These are phyloP conservation scores for Gigaspora rosea DNA, from an alignment of 192 early-diverging fungal genomes.

Conservation along the genomic window DNA sequence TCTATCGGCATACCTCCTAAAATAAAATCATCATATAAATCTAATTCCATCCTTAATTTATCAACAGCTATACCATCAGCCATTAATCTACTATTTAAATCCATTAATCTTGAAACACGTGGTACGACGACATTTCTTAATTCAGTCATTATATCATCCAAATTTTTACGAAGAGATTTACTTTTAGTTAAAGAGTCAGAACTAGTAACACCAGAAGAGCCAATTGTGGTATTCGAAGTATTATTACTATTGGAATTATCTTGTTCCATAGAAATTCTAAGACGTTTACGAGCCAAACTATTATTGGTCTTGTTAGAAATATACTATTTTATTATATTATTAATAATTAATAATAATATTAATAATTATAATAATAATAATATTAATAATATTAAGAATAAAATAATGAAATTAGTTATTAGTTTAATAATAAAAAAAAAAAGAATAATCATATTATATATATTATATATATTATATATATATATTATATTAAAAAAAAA, in stretches of 20 bases:
- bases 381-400: too few relatives aligned
- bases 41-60: conserved; percentile 21
- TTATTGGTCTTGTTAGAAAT: conserved; percentile 35
- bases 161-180: conserved; percentile 27
- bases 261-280: conserved; percentile 24
- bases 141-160: conserved; percentile 29
- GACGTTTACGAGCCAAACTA: conserved; percentile 33
- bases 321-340: too few relatives aligned
- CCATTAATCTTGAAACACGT: conserved; percentile 20
- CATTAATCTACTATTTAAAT: conserved; percentile 2
- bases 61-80: conserved; percentile 9
- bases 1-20: neutral
- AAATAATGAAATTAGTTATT: too few relatives aligned
- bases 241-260: neutral
- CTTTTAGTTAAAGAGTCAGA: conserved; percentile 25
- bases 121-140: conserved; percentile 25
- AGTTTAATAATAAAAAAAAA: too few relatives aligned
- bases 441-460: too few relatives aligned
- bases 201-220: neutral
- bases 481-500: too few relatives aligned
- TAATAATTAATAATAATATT: too few relatives aligned
- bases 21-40: conserved; percentile 31
- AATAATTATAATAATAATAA: too few relatives aligned
- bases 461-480: too few relatives aligned
- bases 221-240: neutral